Evolutionary conservation across 257 asterid species (phyloP), one percentile per base, ranked within the genome.

Genomic region (Lycium barbarum): DNA sequence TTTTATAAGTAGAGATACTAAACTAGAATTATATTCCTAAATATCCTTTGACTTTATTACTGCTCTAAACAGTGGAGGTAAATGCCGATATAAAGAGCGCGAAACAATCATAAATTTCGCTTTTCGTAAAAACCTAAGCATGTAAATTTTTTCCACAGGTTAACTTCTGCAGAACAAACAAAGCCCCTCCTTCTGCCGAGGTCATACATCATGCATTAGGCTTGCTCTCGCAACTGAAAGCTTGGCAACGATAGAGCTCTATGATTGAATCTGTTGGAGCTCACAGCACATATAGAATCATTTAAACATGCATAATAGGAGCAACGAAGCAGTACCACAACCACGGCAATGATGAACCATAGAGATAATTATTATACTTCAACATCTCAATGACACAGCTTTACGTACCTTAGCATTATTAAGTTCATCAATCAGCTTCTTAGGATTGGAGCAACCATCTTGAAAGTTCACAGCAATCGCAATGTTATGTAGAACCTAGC

Each of bases 361-460:
- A 33, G 33, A 26, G 26, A 43, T 47, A 4, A 49, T 43, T n/a
- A 73, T 65, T n/a, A 73, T 65, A 61, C 80, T 38, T 20, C 49
- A 70, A 18, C 15, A 82, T 22, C 67, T 83, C 47, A 68, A 86
- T 67, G 51, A 47, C 51, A 83, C 54, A 73, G 26, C 54, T 74
- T 49, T 18, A 89, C 93, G 83, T 84, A 95, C 99, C 98, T 95
- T 95, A 72, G 93, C 89, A 81, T 91, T 87, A 89, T 90, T 93
- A 85, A 96, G 92, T 81, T 88, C 90, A 85, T 90, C 90, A 82
- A 96, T 90, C 78, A 96, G 95, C 90, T 84, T 95, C 89, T 88
- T 92, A 61, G 98, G 97, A 89, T 95, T 90, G 73, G 91, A 88
- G 89, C 92, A 91, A 61, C 94, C 98, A 88, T 93, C 94, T 93